phyloP scores from a whole-genome alignment of 176 grass and related monocot genomes.

The Oryza meridionalis region DNA sequence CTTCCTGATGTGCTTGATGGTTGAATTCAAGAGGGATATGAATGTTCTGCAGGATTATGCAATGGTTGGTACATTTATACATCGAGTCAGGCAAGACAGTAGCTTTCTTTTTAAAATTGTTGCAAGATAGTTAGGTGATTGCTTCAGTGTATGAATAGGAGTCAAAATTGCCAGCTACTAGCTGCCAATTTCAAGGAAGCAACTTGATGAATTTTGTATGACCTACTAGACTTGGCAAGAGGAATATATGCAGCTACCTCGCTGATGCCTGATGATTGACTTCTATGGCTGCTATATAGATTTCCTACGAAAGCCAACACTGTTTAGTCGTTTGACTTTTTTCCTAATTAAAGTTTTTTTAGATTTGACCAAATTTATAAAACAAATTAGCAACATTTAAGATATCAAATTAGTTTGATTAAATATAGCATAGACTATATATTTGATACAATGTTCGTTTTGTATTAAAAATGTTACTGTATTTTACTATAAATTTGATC shows the following conservation, averaged over 20 bases:
- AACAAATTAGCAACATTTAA: no score
- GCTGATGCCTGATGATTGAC: neutral
- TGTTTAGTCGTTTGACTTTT: no score
- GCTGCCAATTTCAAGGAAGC: neutral
- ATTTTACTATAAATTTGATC: no score
- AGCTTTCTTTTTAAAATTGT: neutral
- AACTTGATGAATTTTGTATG: neutral
- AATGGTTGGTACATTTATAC: conserved; percentile 1
- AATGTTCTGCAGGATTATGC: neutral
- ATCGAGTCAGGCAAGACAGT: conserved; percentile 4
- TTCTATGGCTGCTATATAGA: neutral
- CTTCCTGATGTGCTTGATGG: conserved; percentile 7
- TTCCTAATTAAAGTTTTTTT: no score
- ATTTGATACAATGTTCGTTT: no score
- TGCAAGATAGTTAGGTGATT: neutral
- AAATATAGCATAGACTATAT: no score
- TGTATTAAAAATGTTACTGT: no score
- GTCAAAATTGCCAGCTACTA: neutral
- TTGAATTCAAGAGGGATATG: neutral
- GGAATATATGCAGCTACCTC: neutral
- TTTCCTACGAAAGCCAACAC: neutral
- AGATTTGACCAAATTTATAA: no score
- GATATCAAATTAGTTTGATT: no score
- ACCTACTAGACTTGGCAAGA: neutral
- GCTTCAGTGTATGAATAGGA: neutral